Percentiles rank a stretch among this genome's conserved stretches.
These are phyloP conservation scores for Coprinellus micaceus DNA, from an alignment of 768 basidiomycete genomes.

Conservation along the genomic window DNA sequence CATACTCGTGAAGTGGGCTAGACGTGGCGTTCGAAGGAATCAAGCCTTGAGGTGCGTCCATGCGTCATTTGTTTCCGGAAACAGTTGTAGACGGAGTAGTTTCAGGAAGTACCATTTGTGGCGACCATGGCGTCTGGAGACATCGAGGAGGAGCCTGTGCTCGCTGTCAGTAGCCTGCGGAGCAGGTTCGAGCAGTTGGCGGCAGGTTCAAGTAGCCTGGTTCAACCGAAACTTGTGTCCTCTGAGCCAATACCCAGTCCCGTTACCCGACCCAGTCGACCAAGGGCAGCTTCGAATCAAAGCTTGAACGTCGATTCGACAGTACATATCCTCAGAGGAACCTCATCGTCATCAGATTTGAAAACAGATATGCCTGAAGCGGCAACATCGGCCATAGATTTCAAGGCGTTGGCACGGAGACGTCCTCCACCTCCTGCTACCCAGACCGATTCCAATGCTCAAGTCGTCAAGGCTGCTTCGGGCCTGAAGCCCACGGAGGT, in stretches of 20 bases:
- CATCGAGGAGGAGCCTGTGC: slow-evolving; percentile 52
- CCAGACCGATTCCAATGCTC: not conserved
- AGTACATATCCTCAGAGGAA: slow-evolving; percentile 36
- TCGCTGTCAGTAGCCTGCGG: slow-evolving; percentile 65
- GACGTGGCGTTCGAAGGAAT: no score
- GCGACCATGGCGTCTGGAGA: slow-evolving; percentile 18
- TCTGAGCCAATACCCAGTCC: slow-evolving; percentile 12
- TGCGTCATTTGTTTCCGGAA: not conserved
- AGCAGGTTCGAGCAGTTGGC: slow-evolving; percentile 72
- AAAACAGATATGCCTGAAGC: slow-evolving; percentile 25
- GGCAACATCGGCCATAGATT: not conserved
- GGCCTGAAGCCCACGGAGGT: not conserved
- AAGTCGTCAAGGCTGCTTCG: not conserved
- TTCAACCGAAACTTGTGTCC: not conserved
- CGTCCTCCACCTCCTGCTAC: no score
- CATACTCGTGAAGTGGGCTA: no score
- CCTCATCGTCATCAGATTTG: slow-evolving; percentile 55
- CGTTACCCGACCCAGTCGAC: slow-evolving; percentile 30
- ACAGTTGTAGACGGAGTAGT: not conserved
- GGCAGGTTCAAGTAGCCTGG: slow-evolving; percentile 21
- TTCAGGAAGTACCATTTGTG: not conserved
- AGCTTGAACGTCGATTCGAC: slow-evolving; percentile 23
- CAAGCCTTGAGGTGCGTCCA: no score
- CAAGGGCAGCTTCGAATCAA: slow-evolving; percentile 34
- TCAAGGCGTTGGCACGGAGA: not conserved